Conservation (phyloP, 2,329 filamentous ascomycete genomes). For the Talaromyces albobiverticillius region DNA sequence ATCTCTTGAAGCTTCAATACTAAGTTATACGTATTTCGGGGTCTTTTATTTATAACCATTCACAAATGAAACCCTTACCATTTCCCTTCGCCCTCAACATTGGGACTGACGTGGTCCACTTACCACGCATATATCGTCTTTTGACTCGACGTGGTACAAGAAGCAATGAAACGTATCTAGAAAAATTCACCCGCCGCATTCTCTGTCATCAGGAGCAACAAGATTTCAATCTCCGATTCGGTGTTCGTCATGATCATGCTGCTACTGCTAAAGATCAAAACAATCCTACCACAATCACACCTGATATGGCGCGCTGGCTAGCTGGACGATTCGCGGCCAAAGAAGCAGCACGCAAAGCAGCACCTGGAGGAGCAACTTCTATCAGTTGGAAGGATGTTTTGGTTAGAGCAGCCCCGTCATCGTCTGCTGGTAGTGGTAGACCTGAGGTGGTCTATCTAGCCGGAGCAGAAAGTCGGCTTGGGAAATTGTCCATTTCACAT, state of each 20-base stretch:
- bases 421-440: slow-evolving; percentile 24
- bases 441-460: slow-evolving; percentile 38
- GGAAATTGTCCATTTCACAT: slow-evolving; percentile 78
- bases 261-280: neutral
- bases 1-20: neutral
- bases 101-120: slow-evolving; percentile 75
- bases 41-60: no score
- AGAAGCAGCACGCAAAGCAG: slow-evolving; percentile 72
- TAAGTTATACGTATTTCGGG: neutral
- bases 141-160: slow-evolving; percentile 45
- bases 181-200: slow-evolving; percentile 40
- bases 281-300: slow-evolving; percentile 16
- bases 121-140: slow-evolving; percentile 62
- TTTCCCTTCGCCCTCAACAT: slow-evolving; percentile 68
- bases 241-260: slow-evolving; percentile 1
- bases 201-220: slow-evolving; percentile 38
- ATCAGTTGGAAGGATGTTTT: slow-evolving; percentile 63
- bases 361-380: slow-evolving; percentile 49
- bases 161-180: slow-evolving; percentile 24
- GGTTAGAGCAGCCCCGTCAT: slow-evolving; percentile 28
- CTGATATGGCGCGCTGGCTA: slow-evolving; percentile 41
- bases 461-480: slow-evolving; percentile 49
- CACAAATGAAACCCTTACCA: slow-evolving; percentile 32
- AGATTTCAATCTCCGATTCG: slow-evolving; percentile 36
- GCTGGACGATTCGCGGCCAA: slow-evolving; percentile 67